Evolutionary conservation across 2,329 filamentous ascomycete genomes (phyloP), one percentile per base, ranked within the genome.

Genomic region (Aphanocladium album): DNA sequence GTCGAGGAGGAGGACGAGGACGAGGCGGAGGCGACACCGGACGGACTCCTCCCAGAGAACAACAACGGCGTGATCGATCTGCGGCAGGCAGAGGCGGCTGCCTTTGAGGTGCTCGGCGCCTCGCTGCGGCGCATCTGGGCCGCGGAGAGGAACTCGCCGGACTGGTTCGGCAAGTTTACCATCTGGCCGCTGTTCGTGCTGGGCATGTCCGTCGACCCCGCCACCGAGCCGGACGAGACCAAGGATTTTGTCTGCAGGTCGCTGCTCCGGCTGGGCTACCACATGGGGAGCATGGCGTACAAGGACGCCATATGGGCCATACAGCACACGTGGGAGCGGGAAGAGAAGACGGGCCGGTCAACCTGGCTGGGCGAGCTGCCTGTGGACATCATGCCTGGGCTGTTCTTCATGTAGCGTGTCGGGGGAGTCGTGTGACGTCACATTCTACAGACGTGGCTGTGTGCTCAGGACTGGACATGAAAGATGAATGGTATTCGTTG

Each of bases 151-250:
- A 46, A 50, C 16, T 33, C 47, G n/a, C 50, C 41, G 2, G 55
- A 53, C 30, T 62, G 60, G 55, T 62, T 57, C 14, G 60, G 56
- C 54, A 62, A 62, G 45, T 59, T 62, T 21, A 59, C 60, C 14
- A 19, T 54, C 21, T 62, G 56, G 60, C 60, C 55, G 50, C 49
- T 62, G 27, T 62, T 59, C 25, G 49, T 62, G 43, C 37, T 57
- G 25, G 60, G 60, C 55, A 62, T 62, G 43, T 41, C 21, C 21
- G 30, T 60, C 27, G 17, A 55, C 39, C 41, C 58, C 6, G 17
- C 2, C 16, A 9, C 19, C 23, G 51, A 35, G 14, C 43, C 50
- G 3, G 51, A 39, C 21, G 41, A 30, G 33, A 54, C 33, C 2
- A 60, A 50, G 33, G 33, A 49, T 21, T 60, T 60, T 16, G 21